Base-by-base conservation (phyloP, 208 protist genomes). In the Leptomonas pyrrhocoris region DNA sequence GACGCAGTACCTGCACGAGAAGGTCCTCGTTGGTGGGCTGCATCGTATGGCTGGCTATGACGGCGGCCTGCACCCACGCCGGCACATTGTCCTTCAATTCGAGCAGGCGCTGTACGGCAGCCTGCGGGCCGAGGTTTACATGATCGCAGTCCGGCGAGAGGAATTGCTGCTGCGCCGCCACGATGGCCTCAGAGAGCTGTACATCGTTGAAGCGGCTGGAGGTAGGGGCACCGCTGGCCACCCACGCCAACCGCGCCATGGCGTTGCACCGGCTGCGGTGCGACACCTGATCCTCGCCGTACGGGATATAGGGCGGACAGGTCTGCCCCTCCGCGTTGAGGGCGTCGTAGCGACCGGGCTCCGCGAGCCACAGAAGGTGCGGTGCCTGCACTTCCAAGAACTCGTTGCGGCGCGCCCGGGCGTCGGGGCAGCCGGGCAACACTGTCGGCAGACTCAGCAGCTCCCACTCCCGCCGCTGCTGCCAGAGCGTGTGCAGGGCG, bases 341-440 rank as follows among this genome's bases (percentile, higher is more conserved):
- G 6, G 90, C 73, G 25, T 90, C 70, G 64, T 83, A 93, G 46
- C 78, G 77, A 11, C 38, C 27, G 3, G 87, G 85, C 5, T 73
- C 81, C 28, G 74, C 83, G 28, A 95, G 75, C 90, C 90, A 95
- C 64, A 86, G 72, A 21, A 95, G 73, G 34, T 95, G 87, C 66
- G 90, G 87, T 6, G 90, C 90, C 60, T 83, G 72, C 18, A 57
- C 55, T 36, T 76, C 62, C 42, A 95, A 59, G 60, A 95, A 93
- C 11, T 34, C 57, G 56, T 86, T 81, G 50, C 84, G 85, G n/a
- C 72, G 74, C 18, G 53, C 46, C 1, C 71, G 45, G 15, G 75
- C 74, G 21, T 65, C 58, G 19, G 77, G 77, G 60, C 68, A 68
- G 18, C 43, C 51, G 4, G 60, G 66, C 46, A 93, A 43, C n/a